Evolutionary conservation across 2,329 filamentous ascomycete species (phyloP), one percentile per base, ranked within the genome.

Genomic region (Fusarium veterinarium): DNA sequence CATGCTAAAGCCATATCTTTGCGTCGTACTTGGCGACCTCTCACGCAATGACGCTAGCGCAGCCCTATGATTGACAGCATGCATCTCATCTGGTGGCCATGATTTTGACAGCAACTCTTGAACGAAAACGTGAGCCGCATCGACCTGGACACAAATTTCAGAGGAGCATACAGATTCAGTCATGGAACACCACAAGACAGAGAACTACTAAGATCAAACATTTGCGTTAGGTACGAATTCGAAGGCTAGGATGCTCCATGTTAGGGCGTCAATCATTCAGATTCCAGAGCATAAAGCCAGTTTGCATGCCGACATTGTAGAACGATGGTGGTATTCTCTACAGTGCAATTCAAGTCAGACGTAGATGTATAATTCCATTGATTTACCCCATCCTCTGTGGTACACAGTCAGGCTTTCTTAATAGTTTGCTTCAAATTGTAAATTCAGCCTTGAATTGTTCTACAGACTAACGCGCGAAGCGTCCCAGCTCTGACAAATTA

Each of bases 121-220:
- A 17, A 48, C 0, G 5, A 31, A 3, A 48, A 4, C 13, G 31
- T 2, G 3, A n/a, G 4, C 10, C 16, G 20, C 13, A 30, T 5
- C 4, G 0, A 16, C 2, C 25, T 7, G 17, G 19, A 14, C 3
- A 20, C 3, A 10, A 0, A 9, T 1, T 0, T 20, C 6, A 4
- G 3, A n/a, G 8, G 11, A 3, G 6, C 1, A 4, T 4, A 14
- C 13, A 6, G 3, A 2, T 1, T 11, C 6, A 11, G 19, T 30
- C 5, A 14, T 20, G 4, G 6, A 16, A 16, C 4, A 30, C 0
- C 19, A 20, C 25, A 16, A 11, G 44, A 30, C 19, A 5, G 13
- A 6, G 23, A 6, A 16, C 2, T n/a, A 20, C 3, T 16, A 2
- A 3, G 13, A 10, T 16, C 6, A 16, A 20, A 12, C 6, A 17